A percentile compares a stretch with the other conserved stretches of the same genome.
Conservation (phyloP, 352 stramenopile species). For the Pelagophyceae sp. region DNA sequence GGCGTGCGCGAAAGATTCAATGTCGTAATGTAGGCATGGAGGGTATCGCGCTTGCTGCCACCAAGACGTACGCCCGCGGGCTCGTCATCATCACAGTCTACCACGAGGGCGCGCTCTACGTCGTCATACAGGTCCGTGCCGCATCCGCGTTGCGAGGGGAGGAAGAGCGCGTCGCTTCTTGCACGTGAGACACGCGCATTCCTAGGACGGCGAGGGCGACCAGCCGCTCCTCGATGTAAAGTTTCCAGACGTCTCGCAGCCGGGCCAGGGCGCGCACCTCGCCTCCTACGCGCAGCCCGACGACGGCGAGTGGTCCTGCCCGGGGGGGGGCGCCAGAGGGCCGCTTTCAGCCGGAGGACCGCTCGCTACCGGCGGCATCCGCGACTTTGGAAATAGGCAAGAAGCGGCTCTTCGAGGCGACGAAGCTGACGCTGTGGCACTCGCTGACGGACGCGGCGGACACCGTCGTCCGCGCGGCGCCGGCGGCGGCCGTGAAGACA, state of each 20-base stretch:
- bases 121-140: constrained; percentile 75
- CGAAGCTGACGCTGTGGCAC: constrained; percentile 85
- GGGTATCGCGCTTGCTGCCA: constrained; percentile 40
- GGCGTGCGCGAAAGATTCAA: too few species aligned
- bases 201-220: constrained; percentile 70
- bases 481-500: constrained; percentile 7
- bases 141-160: too few species aligned
- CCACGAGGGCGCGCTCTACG: constrained; percentile 73
- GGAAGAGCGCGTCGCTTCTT: too few species aligned
- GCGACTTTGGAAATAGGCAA: too few species aligned
- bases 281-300: constrained; percentile 37
- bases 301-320: too few species aligned
- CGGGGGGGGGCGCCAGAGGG: constrained; percentile 19
- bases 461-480: background rate
- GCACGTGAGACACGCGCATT: too few species aligned
- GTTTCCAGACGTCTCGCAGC: constrained; percentile 75
- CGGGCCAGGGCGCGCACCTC: constrained; percentile 75
- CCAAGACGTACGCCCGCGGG: constrained; percentile 46
- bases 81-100: constrained; percentile 51
- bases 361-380: too few species aligned
- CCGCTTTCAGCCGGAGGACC: too few species aligned
- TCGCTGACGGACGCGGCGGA: constrained; percentile 37
- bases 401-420: constrained; percentile 29
- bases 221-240: constrained; percentile 84
- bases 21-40: too few species aligned